phyloP scores from a whole-genome alignment of 192 early-diverging fungal genomes.

The Backusella tuberculispora region DNA sequence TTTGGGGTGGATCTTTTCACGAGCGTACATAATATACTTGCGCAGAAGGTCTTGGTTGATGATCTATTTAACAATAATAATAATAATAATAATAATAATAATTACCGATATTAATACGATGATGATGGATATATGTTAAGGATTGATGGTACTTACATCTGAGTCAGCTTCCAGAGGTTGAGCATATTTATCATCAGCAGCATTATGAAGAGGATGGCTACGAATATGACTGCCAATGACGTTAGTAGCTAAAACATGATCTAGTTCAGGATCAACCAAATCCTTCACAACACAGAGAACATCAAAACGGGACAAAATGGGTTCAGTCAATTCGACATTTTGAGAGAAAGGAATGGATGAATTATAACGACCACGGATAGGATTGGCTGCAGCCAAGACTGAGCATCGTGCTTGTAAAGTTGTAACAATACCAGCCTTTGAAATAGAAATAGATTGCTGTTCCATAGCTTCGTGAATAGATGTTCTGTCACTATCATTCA shows the following conservation, averaged over 20 bases:
- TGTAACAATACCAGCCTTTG: slow-evolving; percentile 88
- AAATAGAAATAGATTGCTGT: slow-evolving; percentile 87
- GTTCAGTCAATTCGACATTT: slow-evolving; percentile 98
- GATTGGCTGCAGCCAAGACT: slow-evolving; percentile 83
- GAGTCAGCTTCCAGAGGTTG: slow-evolving; percentile 46
- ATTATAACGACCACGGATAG: slow-evolving; percentile 85
- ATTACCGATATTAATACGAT: slow-evolving; percentile 21
- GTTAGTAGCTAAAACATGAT: slow-evolving; percentile 90
- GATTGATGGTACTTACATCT: slow-evolving; percentile 55
- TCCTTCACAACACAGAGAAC: slow-evolving; percentile 96
- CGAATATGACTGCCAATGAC: slow-evolving; percentile 92
- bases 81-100: not conserved
- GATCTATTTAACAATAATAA: slow-evolving; percentile 50
- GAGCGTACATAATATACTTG: slow-evolving; percentile 90
- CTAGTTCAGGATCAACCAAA: slow-evolving; percentile 85
- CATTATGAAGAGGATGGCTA: slow-evolving; percentile 76
- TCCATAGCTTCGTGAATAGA: slow-evolving; percentile 97
- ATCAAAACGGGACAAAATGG: slow-evolving; percentile 98
- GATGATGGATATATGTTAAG: not conserved
- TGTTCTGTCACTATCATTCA: slow-evolving; percentile 90
- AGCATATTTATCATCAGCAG: slow-evolving; percentile 42
- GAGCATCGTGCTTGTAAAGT: slow-evolving; percentile 85
- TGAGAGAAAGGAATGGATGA: slow-evolving; percentile 91
- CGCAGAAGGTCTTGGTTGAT: slow-evolving; percentile 81
- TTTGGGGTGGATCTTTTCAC: slow-evolving; percentile 75